Base-by-base conservation (phyloP, 139 green algal species). In the Asterochloris erici region DNA sequence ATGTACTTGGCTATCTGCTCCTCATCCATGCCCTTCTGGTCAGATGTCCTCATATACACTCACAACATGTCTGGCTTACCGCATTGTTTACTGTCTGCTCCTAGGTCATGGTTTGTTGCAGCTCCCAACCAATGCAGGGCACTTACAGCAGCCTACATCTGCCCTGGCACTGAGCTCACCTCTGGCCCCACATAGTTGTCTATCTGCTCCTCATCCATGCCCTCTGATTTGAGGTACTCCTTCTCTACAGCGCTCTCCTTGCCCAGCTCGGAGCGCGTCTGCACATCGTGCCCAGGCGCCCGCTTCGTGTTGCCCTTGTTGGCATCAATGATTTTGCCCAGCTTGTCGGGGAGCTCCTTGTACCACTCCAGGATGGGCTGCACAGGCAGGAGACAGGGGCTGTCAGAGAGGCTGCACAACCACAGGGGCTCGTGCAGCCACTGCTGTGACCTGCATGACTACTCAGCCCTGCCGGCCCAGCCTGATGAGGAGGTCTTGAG, bases 301-400 rank as follows among this genome's bases (percentile, higher is more conserved):
- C 38, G 81, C 71, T 64, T 38, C 54, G 14, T 68, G 12, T 71
- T 23, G 23, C 71, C 74, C 63, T 68, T 79, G 12, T 28, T 15
- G n/a, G 38, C 19, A 24, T 26, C 47, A 54, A 92, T 84, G 78
- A 89, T 89, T 82, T 90, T 90, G 29, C 91, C 83, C 23, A 81
- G 47, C 62, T 87, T 89, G 74, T 92, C 83, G 24, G 82, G 82
- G 24, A 82, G 26, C 15, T 73, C 47, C 28, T 68, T 69, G 66
- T 86, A 86, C 73, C 73, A 80, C 29, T 74, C 68, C 78, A 77
- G 83, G 69, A 86, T 79, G 23, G 60, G 26, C 83, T 86, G 83
- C 74, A 63, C 60, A 64, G 11, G 23, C 13, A 28, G 14, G 11
- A 76, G 0, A 71, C 13, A 74, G 17, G 29, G 10, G 19, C 21